Conservation (phyloP, 768 basidiomycete species). For the Pleurotus djamor region DNA sequence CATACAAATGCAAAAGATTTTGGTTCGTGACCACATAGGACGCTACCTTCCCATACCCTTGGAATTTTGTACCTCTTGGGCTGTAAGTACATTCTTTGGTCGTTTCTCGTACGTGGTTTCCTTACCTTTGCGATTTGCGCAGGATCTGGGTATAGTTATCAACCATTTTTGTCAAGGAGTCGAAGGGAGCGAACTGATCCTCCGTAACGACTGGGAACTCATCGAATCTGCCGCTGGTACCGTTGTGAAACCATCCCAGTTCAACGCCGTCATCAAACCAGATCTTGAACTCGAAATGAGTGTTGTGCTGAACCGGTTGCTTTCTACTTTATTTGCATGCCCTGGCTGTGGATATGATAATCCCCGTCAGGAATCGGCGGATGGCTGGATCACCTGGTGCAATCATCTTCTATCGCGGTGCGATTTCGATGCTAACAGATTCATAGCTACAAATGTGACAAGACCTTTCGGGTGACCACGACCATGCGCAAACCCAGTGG, state of each 20-base stretch:
- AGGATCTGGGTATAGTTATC: constrained; percentile 10
- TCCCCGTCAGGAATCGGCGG: neutral
- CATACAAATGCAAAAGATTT: neutral
- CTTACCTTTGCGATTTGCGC: neutral
- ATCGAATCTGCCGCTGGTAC: neutral
- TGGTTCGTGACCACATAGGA: neutral
- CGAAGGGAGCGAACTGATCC: constrained; percentile 1
- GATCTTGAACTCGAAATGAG: constrained; percentile 7
- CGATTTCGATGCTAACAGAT: neutral
- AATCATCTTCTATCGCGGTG: neutral
- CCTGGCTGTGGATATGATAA: constrained; percentile 5
- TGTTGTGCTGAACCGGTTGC: neutral
- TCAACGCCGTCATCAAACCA: neutral
- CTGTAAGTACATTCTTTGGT: neutral
- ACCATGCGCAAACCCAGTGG: neutral
- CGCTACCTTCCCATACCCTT: neutral
- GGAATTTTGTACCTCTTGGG: neutral
- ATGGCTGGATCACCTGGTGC: constrained; percentile 8
- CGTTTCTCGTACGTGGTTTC: neutral
- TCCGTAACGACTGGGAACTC: neutral
- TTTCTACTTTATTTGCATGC: neutral
- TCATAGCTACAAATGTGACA: neutral
- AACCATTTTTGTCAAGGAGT: constrained; percentile 3
- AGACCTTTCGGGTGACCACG: neutral
- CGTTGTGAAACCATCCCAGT: constrained; percentile 1